phyloP scores from a whole-genome alignment of 2,329 filamentous ascomycete species.

The Claviceps arundinis region DNA sequence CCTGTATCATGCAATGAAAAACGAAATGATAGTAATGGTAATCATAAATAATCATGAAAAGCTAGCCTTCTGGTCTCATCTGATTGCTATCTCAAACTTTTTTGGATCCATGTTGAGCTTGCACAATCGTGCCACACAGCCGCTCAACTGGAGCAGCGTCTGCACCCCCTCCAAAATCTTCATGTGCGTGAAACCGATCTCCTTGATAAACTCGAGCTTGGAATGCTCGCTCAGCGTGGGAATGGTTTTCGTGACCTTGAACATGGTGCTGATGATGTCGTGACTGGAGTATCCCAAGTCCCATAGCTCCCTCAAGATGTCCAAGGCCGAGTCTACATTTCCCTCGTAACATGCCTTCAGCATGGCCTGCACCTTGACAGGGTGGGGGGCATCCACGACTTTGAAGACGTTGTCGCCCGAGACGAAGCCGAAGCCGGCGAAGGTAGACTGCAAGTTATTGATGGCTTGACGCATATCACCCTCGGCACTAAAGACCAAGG shows the following conservation, averaged over 20 bases:
- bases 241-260: constrained; percentile 93
- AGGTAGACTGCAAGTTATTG: constrained; percentile 92
- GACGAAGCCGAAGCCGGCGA: constrained; percentile 91
- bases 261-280: constrained; percentile 99
- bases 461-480: constrained; percentile 98
- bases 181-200: constrained; percentile 99
- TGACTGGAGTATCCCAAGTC: constrained; percentile 93
- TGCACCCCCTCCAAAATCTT: constrained; percentile 96
- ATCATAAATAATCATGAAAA: neutral
- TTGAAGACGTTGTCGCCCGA: constrained; percentile 96
- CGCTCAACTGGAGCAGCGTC: constrained; percentile 84
- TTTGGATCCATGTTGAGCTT: constrained; percentile 94
- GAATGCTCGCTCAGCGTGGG: constrained; percentile 84
- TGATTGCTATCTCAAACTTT: constrained; percentile 44
- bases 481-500: constrained; percentile 93
- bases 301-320: constrained; percentile 83
- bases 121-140: constrained; percentile 79
- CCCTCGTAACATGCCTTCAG: constrained; percentile 93
- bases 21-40: neutral
- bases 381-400: constrained; percentile 92
- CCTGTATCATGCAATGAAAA: constrained; percentile 10
- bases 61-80: constrained; percentile 12
- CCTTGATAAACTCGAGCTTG: constrained; percentile 94
- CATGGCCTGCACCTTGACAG: constrained; percentile 97
- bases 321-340: constrained; percentile 76